phyloP scores from a whole-genome alignment of 2,329 filamentous ascomycete genomes.

The Beauveria sp. region DNA sequence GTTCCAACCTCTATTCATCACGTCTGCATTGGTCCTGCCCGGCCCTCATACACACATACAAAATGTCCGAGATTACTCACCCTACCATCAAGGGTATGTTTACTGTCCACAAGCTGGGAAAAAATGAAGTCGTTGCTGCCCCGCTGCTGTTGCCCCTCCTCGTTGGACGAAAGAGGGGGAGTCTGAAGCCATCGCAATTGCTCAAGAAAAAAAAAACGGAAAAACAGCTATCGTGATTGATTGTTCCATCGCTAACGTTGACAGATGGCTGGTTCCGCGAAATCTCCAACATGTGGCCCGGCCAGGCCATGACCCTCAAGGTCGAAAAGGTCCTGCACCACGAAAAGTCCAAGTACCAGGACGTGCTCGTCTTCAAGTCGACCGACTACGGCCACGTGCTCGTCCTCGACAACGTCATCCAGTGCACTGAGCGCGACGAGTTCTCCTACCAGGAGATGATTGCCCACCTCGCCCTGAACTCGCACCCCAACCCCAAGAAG shows the following conservation, averaged over 20 bases:
- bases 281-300: slow-evolving; percentile 97
- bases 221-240: neutral
- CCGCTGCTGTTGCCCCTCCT: slow-evolving; percentile 18
- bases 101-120: neutral
- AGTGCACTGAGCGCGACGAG: slow-evolving; percentile 97
- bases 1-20: neutral
- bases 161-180: slow-evolving; percentile 11
- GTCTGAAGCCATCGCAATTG: neutral
- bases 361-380: slow-evolving; percentile 97
- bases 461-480: slow-evolving; percentile 95
- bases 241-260: slow-evolving; percentile 11
- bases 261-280: slow-evolving; percentile 99
- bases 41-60: slow-evolving; percentile 14
- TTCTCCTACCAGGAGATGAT: slow-evolving; percentile 99
- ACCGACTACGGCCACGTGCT: slow-evolving; percentile 94
- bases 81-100: slow-evolving; percentile 50
- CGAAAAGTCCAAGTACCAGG: slow-evolving; percentile 99
- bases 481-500: slow-evolving; percentile 96
- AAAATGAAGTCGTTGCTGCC: neutral
- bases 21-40: neutral
- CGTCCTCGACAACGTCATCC: slow-evolving; percentile 97
- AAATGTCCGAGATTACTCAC: slow-evolving; percentile 49
- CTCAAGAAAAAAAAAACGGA: neutral
- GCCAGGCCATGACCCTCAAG: slow-evolving; percentile 96
- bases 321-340: slow-evolving; percentile 98